Evolutionary conservation across 2,329 filamentous ascomycete species (phyloP).

Genomic region (Pseudogymnoascus sp.): DNA sequence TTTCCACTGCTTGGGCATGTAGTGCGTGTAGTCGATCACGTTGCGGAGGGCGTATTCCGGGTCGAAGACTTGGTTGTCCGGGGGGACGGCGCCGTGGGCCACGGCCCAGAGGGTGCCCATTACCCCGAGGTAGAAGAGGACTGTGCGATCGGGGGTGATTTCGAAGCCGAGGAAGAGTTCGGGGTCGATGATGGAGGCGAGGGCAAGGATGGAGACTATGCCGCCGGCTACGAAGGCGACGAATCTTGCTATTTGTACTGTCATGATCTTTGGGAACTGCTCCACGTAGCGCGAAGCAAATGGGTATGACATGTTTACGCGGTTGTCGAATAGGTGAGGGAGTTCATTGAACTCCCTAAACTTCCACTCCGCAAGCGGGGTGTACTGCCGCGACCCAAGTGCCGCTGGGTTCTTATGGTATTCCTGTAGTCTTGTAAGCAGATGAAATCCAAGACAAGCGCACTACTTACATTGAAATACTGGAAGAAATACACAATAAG

Average conservation of each 20-base stretch:
- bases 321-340: conserved; percentile 80
- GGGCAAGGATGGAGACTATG: conserved; percentile 73
- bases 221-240: conserved; percentile 83
- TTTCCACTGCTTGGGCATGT: conserved; percentile 83
- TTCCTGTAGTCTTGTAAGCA: conserved; percentile 47
- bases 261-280: conserved; percentile 94
- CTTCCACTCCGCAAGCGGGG: conserved; percentile 92
- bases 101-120: conserved; percentile 78
- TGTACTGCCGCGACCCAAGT: conserved; percentile 83
- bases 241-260: conserved; percentile 74
- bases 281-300: conserved; percentile 89
- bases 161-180: conserved; percentile 90
- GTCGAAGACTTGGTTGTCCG: conserved; percentile 84
- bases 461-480: conserved; percentile 70
- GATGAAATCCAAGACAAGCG: neutral
- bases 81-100: conserved; percentile 74
- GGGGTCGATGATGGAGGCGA: conserved; percentile 79
- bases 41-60: conserved; percentile 82
- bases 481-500: conserved; percentile 87
- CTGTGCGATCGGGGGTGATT: conserved; percentile 78
- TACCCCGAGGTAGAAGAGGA: conserved; percentile 81
- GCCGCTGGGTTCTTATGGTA: conserved; percentile 90
- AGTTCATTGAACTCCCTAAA: conserved; percentile 98
- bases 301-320: conserved; percentile 88
- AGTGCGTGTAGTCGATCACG: conserved; percentile 89